Base-by-base conservation (phyloP, 768 basidiomycete genomes). In the Lentinula aciculospora region DNA sequence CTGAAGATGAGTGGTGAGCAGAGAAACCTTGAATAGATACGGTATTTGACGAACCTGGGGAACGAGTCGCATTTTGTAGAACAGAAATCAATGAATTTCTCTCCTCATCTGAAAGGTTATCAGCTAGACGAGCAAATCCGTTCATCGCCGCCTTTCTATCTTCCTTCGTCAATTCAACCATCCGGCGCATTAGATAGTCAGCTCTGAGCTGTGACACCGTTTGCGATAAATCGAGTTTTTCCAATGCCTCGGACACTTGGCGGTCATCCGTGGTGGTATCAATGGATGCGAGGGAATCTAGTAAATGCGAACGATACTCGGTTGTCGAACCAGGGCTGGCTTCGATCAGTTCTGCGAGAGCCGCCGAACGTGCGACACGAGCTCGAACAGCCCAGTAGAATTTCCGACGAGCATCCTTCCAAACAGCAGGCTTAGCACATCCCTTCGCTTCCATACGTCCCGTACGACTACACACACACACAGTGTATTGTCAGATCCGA, bases 391-490 rank as follows among this genome's bases (percentile, higher is more conserved):
- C 84, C 94, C 94, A 97, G 75, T 96, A 96, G 81, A 98, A 95
- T 67, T 86, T 81, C 60, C 94, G 83, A 59, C 93, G 86, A 56
- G 94, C 85, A 53, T 90, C 81, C 71, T 90, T 92, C 95, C 95
- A 98, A 46, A 86, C 81, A 28, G 84, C 78, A 19, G 92, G 79
- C 60, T 87, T 88, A 7, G 95, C 95, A 63, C 95, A 95, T 17
- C 92, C 94, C 74, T 98, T 98, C 27, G 95, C 95, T 73, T 97
- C 92, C 94, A 97, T 96, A 47, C 95, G 92, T 48, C 94, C 94
- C 45, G 84, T 81, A 48, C 95, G 92, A 72, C 94, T 96, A 21
- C 36, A 39, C 17, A 12, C 4, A 21, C 36, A 39, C 17, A 12
- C 4, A 39, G 31, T 19, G 34, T 3, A 37, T 31, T 12, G 31